These are phyloP conservation scores for Tetragonia tetragonoides DNA, from an alignment of 148 eudicot species.

Conservation along the genomic window DNA sequence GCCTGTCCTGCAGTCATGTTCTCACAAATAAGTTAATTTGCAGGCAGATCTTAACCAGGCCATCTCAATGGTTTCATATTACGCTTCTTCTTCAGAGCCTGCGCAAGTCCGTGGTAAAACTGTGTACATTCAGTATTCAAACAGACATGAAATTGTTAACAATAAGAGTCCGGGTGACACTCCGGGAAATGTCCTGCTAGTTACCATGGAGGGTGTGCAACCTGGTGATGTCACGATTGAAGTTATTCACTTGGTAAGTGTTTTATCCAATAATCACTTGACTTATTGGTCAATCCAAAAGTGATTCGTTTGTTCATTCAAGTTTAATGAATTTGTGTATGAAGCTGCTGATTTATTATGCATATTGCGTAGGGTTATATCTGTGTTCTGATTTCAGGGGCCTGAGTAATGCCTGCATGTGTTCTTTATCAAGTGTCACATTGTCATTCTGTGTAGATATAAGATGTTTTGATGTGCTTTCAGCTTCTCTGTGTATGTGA, in stretches of 20 bases:
- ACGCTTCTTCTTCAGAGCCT: slow-evolving; percentile 70
- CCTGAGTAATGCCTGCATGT: not conserved
- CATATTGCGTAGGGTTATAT: not conserved
- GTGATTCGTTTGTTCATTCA: not conserved
- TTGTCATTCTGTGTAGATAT: not conserved
- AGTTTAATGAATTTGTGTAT: not conserved
- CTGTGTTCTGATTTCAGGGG: not conserved
- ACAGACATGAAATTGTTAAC: slow-evolving; percentile 69
- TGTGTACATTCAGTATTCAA: slow-evolving; percentile 71
- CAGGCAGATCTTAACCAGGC: slow-evolving; percentile 77
- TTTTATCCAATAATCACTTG: not conserved
- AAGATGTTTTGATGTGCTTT: not conserved
- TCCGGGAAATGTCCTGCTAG: slow-evolving; percentile 75
- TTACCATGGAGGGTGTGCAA: slow-evolving; percentile 72
- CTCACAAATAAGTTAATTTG: not conserved
- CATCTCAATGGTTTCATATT: slow-evolving; percentile 64
- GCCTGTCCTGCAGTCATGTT: slow-evolving; percentile 1
- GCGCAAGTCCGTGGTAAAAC: slow-evolving; percentile 69
- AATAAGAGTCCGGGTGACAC: slow-evolving; percentile 67
- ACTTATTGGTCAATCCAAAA: not conserved
- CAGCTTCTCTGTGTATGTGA: not conserved
- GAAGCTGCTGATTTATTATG: not conserved
- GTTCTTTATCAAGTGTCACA: not conserved
- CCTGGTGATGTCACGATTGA: slow-evolving; percentile 75
- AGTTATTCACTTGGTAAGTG: slow-evolving; percentile 73